Percentiles rank a stretch among this genome's conserved stretches.
phyloP scores from a whole-genome alignment of 23 red algal species.

The Gracilaria vermiculophylla region DNA sequence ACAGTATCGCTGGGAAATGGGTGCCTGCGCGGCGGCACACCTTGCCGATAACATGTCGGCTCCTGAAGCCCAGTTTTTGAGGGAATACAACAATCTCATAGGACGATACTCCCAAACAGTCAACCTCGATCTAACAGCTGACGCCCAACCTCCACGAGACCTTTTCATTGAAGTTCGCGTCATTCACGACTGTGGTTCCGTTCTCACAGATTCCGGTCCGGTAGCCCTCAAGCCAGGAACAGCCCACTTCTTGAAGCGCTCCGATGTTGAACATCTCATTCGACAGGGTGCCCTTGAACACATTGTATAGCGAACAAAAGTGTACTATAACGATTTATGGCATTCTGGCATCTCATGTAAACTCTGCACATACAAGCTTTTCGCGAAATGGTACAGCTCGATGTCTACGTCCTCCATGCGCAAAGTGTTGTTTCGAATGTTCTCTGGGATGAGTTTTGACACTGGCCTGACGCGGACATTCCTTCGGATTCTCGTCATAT shows the following conservation, averaged over 20 bases:
- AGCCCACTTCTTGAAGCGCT: conserved; percentile 70
- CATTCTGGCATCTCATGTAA: background rate
- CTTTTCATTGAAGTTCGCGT: conserved; percentile 91
- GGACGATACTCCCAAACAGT: conserved; percentile 71
- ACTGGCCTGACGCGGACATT: background rate
- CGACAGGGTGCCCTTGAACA: conserved; percentile 83
- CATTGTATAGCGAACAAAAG: conserved; percentile 40
- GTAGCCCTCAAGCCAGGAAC: conserved; percentile 75
- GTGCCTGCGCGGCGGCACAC: conserved; percentile 12
- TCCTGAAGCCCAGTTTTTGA: conserved; percentile 59
- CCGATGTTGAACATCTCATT: conserved; percentile 90
- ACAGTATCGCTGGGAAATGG: conserved; percentile 65
- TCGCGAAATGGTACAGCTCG: conserved; percentile 47
- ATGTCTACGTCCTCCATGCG: conserved; percentile 30
- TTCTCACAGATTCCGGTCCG: conserved; percentile 83
- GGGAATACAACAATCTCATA: conserved; percentile 68
- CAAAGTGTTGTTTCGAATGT: conserved; percentile 7
- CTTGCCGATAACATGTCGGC: conserved; percentile 62
- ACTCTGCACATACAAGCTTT: background rate
- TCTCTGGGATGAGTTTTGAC: background rate
- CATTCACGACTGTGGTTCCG: conserved; percentile 64
- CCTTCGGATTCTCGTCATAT: conserved; percentile 1
- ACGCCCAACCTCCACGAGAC: conserved; percentile 66
- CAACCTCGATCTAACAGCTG: conserved; percentile 80
- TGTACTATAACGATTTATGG: background rate